Base-by-base conservation (phyloP, 306 rosid species). In the Begonia masoniana region DNA sequence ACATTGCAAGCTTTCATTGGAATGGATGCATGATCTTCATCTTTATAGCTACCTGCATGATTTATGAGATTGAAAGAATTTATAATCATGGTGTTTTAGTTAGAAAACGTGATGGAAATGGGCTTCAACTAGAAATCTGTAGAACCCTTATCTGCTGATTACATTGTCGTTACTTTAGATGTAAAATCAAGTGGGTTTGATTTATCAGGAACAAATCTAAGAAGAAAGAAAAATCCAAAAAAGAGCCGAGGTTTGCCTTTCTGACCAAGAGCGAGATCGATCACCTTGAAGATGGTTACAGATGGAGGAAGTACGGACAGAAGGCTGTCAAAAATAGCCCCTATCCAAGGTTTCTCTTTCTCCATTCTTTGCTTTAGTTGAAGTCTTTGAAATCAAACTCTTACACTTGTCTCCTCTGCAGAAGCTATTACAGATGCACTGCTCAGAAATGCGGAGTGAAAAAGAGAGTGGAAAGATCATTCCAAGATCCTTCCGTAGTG, bases 241-340 rank as follows among this genome's bases (percentile, higher is more conserved):
- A 73, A 64, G 91, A 87, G 62, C 92, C 94, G 13, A 76, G 96
- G 4, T 79, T 78, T 65, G 83, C 96, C 8, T 83, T 87, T 78
- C 71, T 87, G 82, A 87, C 96, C 1, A 81, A 83, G 80, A 87
- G 94, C 46, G 92, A 87, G 84, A 67, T 81, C 10, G 96, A 87
- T 77, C 78, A 83, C 12, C 96, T 87, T 71, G 94, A 87, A 76
- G 96, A 87, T 78, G 96, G 96, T 9, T 83, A 83, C 59, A 76
- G 91, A 81, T 87, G 96, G 96, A 81, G 96, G 74, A 87, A 87
- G 65, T 87, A 87, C 63, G 96, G 96, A 47, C 96, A 87, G 72
- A 87, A 87, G 62, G 96, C 96, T 23, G 96, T 87, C 60, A 87
- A 87, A 71, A 87, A 87, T 43, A 87, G 96, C 67, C 87, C 96